Conservation (phyloP, 2,329 filamentous ascomycete species). For the Nannizziopsis barbatae region DNA sequence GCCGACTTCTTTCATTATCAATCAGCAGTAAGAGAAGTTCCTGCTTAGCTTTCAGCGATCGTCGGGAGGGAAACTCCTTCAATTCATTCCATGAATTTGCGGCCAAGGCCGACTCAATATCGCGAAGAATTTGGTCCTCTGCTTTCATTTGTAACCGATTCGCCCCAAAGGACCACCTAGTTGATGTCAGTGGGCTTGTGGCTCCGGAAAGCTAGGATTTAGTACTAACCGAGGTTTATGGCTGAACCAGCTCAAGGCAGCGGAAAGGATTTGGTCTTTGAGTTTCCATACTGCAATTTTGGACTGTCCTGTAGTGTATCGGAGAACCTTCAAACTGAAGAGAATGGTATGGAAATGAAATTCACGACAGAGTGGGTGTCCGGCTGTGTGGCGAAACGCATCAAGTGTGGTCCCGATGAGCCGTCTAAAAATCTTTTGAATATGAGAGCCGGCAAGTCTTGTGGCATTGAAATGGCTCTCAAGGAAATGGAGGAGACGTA, state of each 20-base stretch:
- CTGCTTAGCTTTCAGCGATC: slow-evolving; percentile 65
- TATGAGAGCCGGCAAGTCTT: slow-evolving; percentile 70
- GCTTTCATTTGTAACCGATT: slow-evolving; percentile 90
- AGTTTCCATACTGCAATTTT: slow-evolving; percentile 64
- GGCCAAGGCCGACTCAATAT: slow-evolving; percentile 59
- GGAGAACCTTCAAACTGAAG: slow-evolving; percentile 68
- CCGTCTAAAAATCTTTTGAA: slow-evolving; percentile 69
- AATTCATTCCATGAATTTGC: slow-evolving; percentile 47
- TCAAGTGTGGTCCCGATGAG: slow-evolving; percentile 69
- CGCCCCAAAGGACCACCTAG: slow-evolving; percentile 82
- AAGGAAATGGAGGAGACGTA: slow-evolving; percentile 75
- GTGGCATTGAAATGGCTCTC: slow-evolving; percentile 91
- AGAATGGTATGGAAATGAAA: slow-evolving; percentile 81
- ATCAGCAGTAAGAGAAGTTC: slow-evolving; percentile 70
- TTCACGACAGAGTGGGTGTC: slow-evolving; percentile 81
- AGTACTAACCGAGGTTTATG: slow-evolving; percentile 52
- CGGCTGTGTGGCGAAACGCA: slow-evolving; percentile 56
- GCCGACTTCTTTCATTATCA: slow-evolving; percentile 69
- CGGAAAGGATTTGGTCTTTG: slow-evolving; percentile 80
- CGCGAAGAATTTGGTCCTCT: slow-evolving; percentile 68
- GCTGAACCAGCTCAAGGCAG: slow-evolving; percentile 79
- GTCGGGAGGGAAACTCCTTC: slow-evolving; percentile 42
- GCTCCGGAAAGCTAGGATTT: neutral
- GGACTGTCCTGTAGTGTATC: slow-evolving; percentile 53
- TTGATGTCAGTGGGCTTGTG: neutral